Evolutionary conservation across 2,329 filamentous ascomycete genomes (phyloP).

Genomic region (Paramyrothecium roridum): DNA sequence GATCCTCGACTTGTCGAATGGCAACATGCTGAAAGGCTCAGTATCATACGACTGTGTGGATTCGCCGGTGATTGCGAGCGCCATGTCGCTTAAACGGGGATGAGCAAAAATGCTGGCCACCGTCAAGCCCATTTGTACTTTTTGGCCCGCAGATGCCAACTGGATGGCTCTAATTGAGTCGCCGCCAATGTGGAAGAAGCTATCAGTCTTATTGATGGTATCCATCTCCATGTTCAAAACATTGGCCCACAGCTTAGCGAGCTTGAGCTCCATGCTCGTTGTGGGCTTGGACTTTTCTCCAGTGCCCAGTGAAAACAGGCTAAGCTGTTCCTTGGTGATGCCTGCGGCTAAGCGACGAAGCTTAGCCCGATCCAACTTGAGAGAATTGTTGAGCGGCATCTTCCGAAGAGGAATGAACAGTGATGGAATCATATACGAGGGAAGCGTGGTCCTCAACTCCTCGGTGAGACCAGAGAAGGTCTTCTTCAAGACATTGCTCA

Average conservation of each 20-base stretch:
- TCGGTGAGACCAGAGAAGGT: background rate
- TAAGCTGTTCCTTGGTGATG: too few relatives aligned
- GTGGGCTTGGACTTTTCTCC: constrained; percentile 14
- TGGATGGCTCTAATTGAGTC: constrained; percentile 45
- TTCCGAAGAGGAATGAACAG: constrained; percentile 34
- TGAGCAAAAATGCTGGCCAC: constrained; percentile 37
- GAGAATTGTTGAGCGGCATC: constrained; percentile 39
- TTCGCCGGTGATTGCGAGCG: background rate
- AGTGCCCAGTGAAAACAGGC: background rate
- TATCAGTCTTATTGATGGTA: constrained; percentile 26
- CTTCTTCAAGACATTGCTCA: background rate
- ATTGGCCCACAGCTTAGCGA: constrained; percentile 27
- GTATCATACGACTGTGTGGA: background rate
- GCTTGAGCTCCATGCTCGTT: constrained; percentile 28
- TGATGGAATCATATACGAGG: constrained; percentile 39
- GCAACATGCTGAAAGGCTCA: constrained; percentile 1
- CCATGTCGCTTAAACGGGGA: constrained; percentile 25
- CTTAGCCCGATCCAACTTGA: constrained; percentile 26
- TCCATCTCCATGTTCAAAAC: constrained; percentile 22
- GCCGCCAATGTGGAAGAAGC: constrained; percentile 40
- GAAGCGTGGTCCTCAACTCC: constrained; percentile 14
- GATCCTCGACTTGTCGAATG: background rate
- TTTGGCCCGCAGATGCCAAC: constrained; percentile 34
- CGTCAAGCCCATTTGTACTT: constrained; percentile 28
- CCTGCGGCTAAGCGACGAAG: background rate